A percentile compares a stretch with the other conserved stretches of the same genome.
Conservation (phyloP, 2,329 filamentous ascomycete genomes). For the Alternaria ventricosa region DNA sequence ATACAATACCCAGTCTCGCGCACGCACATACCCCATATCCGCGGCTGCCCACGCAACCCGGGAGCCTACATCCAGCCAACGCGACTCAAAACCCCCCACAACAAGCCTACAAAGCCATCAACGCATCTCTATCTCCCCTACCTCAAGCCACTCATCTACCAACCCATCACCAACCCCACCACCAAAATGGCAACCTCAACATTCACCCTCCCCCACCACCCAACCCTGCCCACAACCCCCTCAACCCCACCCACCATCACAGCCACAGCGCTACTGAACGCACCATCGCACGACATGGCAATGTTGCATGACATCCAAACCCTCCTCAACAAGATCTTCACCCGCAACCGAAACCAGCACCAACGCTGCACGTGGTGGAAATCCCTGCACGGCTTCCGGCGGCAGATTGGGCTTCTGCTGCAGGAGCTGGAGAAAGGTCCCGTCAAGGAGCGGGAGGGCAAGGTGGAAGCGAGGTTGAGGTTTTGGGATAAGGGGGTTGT, state of each 20-base stretch:
- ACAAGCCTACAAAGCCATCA: conserved; percentile 2
- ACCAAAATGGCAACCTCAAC: not conserved
- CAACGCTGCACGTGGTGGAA: conserved; percentile 82
- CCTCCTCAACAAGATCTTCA: conserved; percentile 74
- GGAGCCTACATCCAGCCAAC: conserved; percentile 11
- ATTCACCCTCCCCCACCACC: not conserved
- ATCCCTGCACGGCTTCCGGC: conserved; percentile 73
- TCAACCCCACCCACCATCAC: conserved; percentile 1
- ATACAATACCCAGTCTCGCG: not conserved
- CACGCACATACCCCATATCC: conserved; percentile 12
- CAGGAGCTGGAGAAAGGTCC: conserved; percentile 33
- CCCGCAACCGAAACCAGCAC: conserved; percentile 93
- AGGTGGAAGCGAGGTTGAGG: conserved; percentile 39
- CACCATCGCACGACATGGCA: conserved; percentile 33
- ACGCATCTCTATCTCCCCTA: not conserved
- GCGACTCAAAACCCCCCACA: conserved; percentile 4
- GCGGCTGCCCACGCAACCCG: conserved; percentile 4
- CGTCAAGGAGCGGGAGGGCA: conserved; percentile 18
- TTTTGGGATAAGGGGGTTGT: conserved; percentile 50
- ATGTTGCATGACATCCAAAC: conserved; percentile 51
- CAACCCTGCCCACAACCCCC: not conserved
- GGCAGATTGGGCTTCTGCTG: conserved; percentile 65
- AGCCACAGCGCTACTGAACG: conserved; percentile 8
- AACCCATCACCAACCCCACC: too few species aligned
- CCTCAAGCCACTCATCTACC: not conserved